A percentile compares a stretch with the other conserved stretches of the same genome.
These are phyloP conservation scores for Rhododendron mucronatum DNA, from an alignment of 148 eudicot genomes.

Conservation along the genomic window DNA sequence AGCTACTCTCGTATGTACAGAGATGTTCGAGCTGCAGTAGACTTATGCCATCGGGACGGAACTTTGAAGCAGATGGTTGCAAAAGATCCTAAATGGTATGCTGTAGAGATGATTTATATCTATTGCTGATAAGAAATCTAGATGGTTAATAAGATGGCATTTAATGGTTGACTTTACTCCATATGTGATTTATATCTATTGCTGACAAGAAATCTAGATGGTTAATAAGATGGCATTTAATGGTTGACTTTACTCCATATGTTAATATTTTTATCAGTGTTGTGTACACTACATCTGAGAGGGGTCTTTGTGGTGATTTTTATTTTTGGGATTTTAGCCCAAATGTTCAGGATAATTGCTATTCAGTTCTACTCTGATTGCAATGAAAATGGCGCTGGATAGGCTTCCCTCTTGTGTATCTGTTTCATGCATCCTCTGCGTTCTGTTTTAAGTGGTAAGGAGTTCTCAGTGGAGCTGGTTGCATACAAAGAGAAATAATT, in stretches of 20 bases:
- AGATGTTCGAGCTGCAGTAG: slow-evolving; percentile 98
- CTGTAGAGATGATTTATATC: background rate
- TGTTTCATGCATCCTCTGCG: background rate
- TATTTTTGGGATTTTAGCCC: background rate
- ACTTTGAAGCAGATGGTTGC: slow-evolving; percentile 97
- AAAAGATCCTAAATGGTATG: slow-evolving; percentile 80
- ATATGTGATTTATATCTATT: background rate
- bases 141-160: background rate
- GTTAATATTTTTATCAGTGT: background rate
- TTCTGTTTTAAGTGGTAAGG: background rate
- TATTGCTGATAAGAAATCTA: background rate
- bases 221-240: background rate
- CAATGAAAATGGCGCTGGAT: background rate
- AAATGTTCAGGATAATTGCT: background rate
- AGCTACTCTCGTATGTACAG: slow-evolving; percentile 87
- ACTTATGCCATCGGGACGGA: slow-evolving; percentile 97
- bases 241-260: background rate
- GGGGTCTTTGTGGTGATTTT: background rate
- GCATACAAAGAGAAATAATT: background rate
- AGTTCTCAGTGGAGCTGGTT: background rate
- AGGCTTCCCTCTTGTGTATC: background rate
- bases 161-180: background rate
- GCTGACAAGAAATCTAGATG: background rate
- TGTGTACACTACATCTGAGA: background rate
- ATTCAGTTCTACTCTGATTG: background rate